Conservation (phyloP, 208 protist species). For the Acanthamoeba rhysodes region DNA sequence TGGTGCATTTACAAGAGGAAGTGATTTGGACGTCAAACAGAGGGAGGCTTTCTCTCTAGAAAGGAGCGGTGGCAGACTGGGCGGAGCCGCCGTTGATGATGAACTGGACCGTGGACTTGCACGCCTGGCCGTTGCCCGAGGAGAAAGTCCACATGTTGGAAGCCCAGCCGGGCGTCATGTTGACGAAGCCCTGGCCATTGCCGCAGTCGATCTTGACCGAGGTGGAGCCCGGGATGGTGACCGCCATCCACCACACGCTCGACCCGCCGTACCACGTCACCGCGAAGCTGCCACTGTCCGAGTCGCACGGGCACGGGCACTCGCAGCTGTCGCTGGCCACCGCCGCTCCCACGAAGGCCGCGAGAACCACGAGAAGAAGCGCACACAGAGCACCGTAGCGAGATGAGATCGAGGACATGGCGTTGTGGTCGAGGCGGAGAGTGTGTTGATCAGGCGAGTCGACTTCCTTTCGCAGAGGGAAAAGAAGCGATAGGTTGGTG, state of each 20-base stretch:
- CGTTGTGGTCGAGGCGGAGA: background rate
- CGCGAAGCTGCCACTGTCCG: background rate
- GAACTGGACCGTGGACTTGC: conserved; percentile 38
- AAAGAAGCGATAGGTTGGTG: conserved; percentile 7
- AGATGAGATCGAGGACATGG: background rate
- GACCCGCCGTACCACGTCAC: conserved; percentile 61
- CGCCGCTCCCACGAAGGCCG: background rate
- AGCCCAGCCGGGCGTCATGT: conserved; percentile 41
- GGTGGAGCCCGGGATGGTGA: conserved; percentile 63
- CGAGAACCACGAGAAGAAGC: background rate
- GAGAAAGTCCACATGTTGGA: conserved; percentile 73
- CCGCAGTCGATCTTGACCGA: conserved; percentile 65
- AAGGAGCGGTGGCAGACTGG: background rate
- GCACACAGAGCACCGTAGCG: background rate
- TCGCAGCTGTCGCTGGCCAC: background rate
- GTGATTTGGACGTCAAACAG: background rate
- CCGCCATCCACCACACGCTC: conserved; percentile 51
- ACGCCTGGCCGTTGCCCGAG: conserved; percentile 11
- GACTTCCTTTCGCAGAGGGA: background rate
- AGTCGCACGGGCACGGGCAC: conserved; percentile 13
- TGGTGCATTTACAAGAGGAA: background rate
- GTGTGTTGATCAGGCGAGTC: background rate
- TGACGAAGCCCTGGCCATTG: conserved; percentile 58
- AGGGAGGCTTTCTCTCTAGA: background rate
- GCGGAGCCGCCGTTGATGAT: conserved; percentile 49